Percentiles rank a stretch among this genome's conserved stretches.
phyloP scores from a whole-genome alignment of 2,329 filamentous ascomycete genomes.

The Conoideocrella luteorostrata region DNA sequence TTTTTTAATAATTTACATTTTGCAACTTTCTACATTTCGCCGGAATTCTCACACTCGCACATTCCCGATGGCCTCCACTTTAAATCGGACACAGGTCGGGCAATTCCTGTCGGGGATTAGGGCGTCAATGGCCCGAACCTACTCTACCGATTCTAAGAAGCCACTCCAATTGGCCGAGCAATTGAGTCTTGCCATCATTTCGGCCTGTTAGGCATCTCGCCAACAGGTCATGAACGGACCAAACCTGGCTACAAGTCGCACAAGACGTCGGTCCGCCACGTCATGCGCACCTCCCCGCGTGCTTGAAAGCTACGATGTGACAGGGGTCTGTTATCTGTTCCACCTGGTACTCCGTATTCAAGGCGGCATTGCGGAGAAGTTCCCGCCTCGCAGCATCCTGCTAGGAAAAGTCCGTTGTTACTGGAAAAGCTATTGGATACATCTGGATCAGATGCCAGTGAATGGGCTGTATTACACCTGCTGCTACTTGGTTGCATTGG shows the following conservation, averaged over 20 bases:
- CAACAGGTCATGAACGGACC: too few species aligned
- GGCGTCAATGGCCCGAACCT: background rate
- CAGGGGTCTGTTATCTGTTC: background rate
- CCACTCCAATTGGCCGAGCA: background rate
- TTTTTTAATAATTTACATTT: too few species aligned
- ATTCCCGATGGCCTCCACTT: too few species aligned
- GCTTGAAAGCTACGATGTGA: conserved; percentile 7
- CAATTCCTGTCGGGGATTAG: background rate
- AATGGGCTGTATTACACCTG: background rate
- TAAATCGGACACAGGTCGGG: background rate
- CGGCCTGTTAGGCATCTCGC: too few species aligned
- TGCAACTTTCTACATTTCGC: too few species aligned
- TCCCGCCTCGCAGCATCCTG: background rate
- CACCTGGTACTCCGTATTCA: background rate
- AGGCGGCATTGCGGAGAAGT: background rate
- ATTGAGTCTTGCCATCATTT: too few species aligned
- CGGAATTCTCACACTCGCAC: too few species aligned
- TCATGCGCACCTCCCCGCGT: conserved; percentile 3
- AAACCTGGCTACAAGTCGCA: background rate
- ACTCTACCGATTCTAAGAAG: background rate
- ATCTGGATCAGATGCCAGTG: background rate
- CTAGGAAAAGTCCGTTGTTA: background rate
- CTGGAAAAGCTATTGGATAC: background rate
- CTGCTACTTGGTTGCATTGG: background rate
- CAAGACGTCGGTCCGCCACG: conserved; percentile 2